Conservation (phyloP, 2,329 filamentous ascomycete genomes). For the Blumeriella jaapii region DNA sequence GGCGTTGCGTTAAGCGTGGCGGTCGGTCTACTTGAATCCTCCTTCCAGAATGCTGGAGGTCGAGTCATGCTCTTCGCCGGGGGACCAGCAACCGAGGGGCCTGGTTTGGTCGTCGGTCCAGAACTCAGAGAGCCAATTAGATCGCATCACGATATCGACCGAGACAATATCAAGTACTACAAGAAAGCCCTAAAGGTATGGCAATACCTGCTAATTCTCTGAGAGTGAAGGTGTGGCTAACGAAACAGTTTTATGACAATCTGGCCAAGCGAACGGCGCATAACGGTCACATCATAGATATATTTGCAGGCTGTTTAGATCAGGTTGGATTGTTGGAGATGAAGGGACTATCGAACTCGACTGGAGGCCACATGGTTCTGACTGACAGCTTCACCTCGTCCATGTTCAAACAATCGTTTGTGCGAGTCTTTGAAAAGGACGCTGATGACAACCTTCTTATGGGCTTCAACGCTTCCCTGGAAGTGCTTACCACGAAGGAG, state of each 20-base stretch:
- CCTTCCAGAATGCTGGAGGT: slow-evolving; percentile 89
- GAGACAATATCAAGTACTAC: slow-evolving; percentile 98
- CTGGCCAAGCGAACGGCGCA: slow-evolving; percentile 89
- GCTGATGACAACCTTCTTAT: slow-evolving; percentile 88
- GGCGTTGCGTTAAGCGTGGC: slow-evolving; percentile 95
- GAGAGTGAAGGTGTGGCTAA: background rate
- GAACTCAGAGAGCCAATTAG: slow-evolving; percentile 94
- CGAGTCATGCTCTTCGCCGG: slow-evolving; percentile 97
- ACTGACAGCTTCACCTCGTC: slow-evolving; percentile 98
- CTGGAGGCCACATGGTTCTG: slow-evolving; percentile 94
- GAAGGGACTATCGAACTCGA: slow-evolving; percentile 93
- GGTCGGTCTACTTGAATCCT: slow-evolving; percentile 81
- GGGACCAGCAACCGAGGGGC: slow-evolving; percentile 88
- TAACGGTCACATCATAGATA: slow-evolving; percentile 94
- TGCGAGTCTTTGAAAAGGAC: slow-evolving; percentile 95
- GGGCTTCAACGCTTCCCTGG: slow-evolving; percentile 95
- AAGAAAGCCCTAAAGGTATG: slow-evolving; percentile 92
- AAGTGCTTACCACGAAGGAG: slow-evolving; percentile 95
- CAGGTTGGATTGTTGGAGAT: slow-evolving; percentile 96
- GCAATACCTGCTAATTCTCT: background rate
- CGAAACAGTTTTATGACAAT: slow-evolving; percentile 75
- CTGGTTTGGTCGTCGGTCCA: slow-evolving; percentile 91
- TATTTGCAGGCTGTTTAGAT: slow-evolving; percentile 94
- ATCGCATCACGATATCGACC: slow-evolving; percentile 96
- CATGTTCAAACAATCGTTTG: slow-evolving; percentile 98